Evolutionary conservation across 257 asterid genomes (phyloP).

Genomic region (Leonotis leonurus): DNA sequence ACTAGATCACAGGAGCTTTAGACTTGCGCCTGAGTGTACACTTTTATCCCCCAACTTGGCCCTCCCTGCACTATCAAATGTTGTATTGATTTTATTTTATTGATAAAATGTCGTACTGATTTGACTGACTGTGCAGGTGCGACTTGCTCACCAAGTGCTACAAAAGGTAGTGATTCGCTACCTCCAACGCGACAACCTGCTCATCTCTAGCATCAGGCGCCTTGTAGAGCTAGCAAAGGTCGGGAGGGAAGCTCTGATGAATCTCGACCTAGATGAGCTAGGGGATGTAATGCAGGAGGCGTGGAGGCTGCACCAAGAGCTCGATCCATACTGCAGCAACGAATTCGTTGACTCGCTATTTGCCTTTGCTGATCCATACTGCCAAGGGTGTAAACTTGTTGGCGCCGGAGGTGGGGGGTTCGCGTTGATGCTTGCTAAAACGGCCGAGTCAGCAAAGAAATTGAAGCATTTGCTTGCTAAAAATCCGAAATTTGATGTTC

Average conservation of each 20-base stretch:
- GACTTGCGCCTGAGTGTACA: too few species aligned
- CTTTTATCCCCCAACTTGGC: too few species aligned
- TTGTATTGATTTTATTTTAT: too few species aligned
- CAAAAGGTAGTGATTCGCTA: slow-evolving; percentile 93
- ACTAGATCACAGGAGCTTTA: too few species aligned
- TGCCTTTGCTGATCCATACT: slow-evolving; percentile 49
- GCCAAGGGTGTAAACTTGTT: slow-evolving; percentile 85
- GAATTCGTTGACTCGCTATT: slow-evolving; percentile 75
- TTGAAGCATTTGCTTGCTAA: slow-evolving; percentile 36
- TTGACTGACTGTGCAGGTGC: slow-evolving; percentile 54
- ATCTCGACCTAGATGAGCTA: slow-evolving; percentile 58
- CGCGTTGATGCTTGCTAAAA: slow-evolving; percentile 70
- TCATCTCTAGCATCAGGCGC: slow-evolving; percentile 82
- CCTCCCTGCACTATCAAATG: too few species aligned
- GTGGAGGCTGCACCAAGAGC: slow-evolving; percentile 98
- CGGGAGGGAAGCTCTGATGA: slow-evolving; percentile 93
- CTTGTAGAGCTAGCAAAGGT: slow-evolving; percentile 79
- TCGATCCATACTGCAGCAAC: slow-evolving; percentile 92
- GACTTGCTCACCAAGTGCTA: slow-evolving; percentile 89
- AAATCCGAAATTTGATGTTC: slow-evolving; percentile 45
- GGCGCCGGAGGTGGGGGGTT: slow-evolving; percentile 99
- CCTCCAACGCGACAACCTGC: slow-evolving; percentile 81
- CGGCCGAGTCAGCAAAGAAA: slow-evolving; percentile 52
- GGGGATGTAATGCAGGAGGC: slow-evolving; percentile 78
- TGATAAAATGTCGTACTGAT: neutral